Percentiles rank a stretch among this genome's conserved stretches.
Evolutionary conservation across 2,329 filamentous ascomycete genomes (phyloP).

Genomic region (Paraphoma chrysanthemicola): DNA sequence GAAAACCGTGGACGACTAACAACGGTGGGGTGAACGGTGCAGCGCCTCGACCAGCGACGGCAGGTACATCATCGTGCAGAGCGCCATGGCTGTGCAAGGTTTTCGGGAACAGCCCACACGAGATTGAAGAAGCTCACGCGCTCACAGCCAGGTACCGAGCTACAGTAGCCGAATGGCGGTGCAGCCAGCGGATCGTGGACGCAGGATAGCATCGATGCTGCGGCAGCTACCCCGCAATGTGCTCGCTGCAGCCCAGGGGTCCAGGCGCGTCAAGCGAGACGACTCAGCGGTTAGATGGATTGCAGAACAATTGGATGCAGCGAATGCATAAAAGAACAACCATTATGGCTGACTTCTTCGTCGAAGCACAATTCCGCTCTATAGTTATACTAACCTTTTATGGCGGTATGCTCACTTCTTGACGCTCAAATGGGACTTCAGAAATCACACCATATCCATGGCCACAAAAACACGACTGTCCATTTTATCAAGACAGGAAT

Average conservation of each 20-base stretch:
- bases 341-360: too few relatives aligned
- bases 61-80: conserved; percentile 1
- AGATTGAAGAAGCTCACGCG: background rate
- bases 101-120: background rate
- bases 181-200: background rate
- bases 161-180: background rate
- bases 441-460: too few relatives aligned
- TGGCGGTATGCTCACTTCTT: too few relatives aligned
- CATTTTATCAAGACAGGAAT: background rate
- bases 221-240: conserved; percentile 4
- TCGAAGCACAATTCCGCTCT: too few relatives aligned
- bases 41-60: background rate
- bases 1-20: background rate
- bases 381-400: too few relatives aligned
- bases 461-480: background rate
- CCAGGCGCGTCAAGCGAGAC: background rate
- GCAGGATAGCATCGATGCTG: background rate
- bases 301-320: background rate
- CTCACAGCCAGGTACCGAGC: conserved; percentile 1
- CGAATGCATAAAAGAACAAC: too few relatives aligned
- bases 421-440: too few relatives aligned
- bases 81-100: background rate
- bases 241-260: background rate
- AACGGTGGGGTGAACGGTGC: background rate
- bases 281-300: background rate